These are phyloP conservation scores for Hexamita inflata DNA, from an alignment of 208 protist species.

Conservation along the genomic window DNA sequence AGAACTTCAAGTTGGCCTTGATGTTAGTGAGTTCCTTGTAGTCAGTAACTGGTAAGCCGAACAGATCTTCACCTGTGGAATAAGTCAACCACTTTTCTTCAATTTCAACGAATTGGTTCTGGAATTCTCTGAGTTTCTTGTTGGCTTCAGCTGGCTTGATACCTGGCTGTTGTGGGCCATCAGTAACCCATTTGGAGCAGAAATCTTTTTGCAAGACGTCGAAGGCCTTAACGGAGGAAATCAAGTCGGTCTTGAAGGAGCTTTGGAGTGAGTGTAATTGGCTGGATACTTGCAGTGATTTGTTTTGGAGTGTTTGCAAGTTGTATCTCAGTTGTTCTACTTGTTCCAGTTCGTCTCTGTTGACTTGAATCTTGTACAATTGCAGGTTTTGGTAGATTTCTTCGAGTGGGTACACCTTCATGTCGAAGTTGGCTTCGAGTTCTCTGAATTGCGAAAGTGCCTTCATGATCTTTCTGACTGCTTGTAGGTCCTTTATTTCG, in stretches of 20 bases:
- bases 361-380: conserved; percentile 64
- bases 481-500: conserved; percentile 75
- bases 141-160: conserved; percentile 72
- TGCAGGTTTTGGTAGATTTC: conserved; percentile 71
- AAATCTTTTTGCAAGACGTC: conserved; percentile 68
- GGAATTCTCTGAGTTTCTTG: conserved; percentile 75
- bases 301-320: conserved; percentile 67
- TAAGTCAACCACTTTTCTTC: conserved; percentile 74
- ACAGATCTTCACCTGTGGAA: conserved; percentile 76
- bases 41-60: conserved; percentile 71
- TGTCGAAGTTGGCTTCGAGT: conserved; percentile 68
- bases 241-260: conserved; percentile 71
- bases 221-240: conserved; percentile 73
- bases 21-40: conserved; percentile 75
- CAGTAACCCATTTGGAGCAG: conserved; percentile 72
- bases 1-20: conserved; percentile 70
- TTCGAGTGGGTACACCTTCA: conserved; percentile 69
- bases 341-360: conserved; percentile 80
- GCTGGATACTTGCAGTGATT: conserved; percentile 58
- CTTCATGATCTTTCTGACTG: conserved; percentile 72
- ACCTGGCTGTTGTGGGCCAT: conserved; percentile 77
- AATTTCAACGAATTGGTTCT: conserved; percentile 76
- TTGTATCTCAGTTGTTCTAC: conserved; percentile 70
- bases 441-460: conserved; percentile 68
- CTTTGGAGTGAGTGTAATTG: conserved; percentile 69